Base-by-base conservation (phyloP, 2,329 filamentous ascomycete genomes). In the Xylariaceae sp. region DNA sequence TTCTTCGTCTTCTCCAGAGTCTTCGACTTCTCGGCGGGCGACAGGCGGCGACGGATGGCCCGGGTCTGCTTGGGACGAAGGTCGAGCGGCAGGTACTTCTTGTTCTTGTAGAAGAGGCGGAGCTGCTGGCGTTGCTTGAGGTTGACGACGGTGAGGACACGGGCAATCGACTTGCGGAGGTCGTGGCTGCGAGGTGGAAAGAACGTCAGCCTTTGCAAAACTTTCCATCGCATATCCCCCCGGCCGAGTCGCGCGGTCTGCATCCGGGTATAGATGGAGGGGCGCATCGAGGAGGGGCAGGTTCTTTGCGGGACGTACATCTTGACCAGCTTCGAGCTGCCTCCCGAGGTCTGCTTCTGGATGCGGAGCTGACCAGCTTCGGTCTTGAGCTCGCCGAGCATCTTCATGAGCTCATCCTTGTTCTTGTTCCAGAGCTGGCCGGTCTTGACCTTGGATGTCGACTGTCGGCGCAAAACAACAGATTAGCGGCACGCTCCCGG, bases 101-200 rank as follows among this genome's bases (percentile, higher is more conserved):
- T 96, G 82, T 83, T 84, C 80, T 94, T 93, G 82, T 98, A 98
- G 84, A 96, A 96, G 54, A 96, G 77, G 59, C 89, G 88, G 60
- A 98, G 87, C 75, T 96, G 89, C 53, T 87, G 77, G 67, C 93
- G 84, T 77, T 98, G 92, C 80, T 94, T 96, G 71, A 88, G 83
- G 80, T 96, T 98, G 82, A 98, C 94, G 75, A 98, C 79, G 68
- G 92, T 98, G 59, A 98, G 82, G 70, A 95, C 86, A 64, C 90
- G 89, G 63, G 92, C 93, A 70, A 98, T 95, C 52, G 89, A 94
- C 80, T 98, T 98, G 77, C 92, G 89, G 67, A 98, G 78, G 68
- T 98, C 93, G 77, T 94, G 87, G 72, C 89, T 95, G 57, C 54
- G 52, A 21, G 47, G 40, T 39, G 36, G 29, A n/a, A 27, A 43